Percentiles rank a stretch among this genome's conserved stretches.
phyloP scores from a whole-genome alignment of 495 filamentous ascomycete genomes.

The Penicillium salamii region DNA sequence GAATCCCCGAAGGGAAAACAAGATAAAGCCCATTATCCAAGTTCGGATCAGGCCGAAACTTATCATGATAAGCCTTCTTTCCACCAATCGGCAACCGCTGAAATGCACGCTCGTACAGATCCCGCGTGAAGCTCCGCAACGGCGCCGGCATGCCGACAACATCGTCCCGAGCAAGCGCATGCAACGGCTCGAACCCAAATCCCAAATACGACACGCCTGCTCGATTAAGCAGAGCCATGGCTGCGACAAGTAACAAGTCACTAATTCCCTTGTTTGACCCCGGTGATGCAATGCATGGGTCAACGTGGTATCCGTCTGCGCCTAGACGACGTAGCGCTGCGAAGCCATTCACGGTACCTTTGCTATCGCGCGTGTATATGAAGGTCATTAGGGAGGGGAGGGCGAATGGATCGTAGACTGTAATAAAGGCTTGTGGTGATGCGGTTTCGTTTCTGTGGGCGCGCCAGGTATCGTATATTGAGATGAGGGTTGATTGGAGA shows the following conservation, averaged over 20 bases:
- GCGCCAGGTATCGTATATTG: constrained; percentile 42
- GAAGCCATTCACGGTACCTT: constrained; percentile 35
- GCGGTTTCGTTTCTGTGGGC: constrained; percentile 26
- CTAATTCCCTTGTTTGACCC: constrained; percentile 35
- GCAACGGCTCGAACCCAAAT: constrained; percentile 39
- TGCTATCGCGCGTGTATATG: constrained; percentile 34
- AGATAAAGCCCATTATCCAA: constrained; percentile 34
- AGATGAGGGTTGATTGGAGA: constrained; percentile 30
- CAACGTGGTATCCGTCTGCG: constrained; percentile 39
- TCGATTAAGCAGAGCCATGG: constrained; percentile 36
- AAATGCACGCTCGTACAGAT: constrained; percentile 29
- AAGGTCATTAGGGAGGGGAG: constrained; percentile 41
- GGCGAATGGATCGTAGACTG: constrained; percentile 43
- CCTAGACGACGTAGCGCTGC: constrained; percentile 38
- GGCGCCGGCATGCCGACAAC: constrained; percentile 27
- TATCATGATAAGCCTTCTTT: constrained; percentile 45
- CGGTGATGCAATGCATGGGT: constrained; percentile 40
- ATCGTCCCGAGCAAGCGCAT: constrained; percentile 19
- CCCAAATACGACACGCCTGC: constrained; percentile 34
- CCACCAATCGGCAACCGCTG: constrained; percentile 33
- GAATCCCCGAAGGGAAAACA: constrained; percentile 34
- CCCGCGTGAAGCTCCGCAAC: constrained; percentile 25
- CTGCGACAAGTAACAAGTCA: constrained; percentile 35
- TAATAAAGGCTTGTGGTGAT: constrained; percentile 39
- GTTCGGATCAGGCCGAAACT: constrained; percentile 33